Percentiles rank a stretch among this genome's conserved stretches.
phyloP scores from a whole-genome alignment of 2,329 filamentous ascomycete species.

The Colletotrichum zoysiae region DNA sequence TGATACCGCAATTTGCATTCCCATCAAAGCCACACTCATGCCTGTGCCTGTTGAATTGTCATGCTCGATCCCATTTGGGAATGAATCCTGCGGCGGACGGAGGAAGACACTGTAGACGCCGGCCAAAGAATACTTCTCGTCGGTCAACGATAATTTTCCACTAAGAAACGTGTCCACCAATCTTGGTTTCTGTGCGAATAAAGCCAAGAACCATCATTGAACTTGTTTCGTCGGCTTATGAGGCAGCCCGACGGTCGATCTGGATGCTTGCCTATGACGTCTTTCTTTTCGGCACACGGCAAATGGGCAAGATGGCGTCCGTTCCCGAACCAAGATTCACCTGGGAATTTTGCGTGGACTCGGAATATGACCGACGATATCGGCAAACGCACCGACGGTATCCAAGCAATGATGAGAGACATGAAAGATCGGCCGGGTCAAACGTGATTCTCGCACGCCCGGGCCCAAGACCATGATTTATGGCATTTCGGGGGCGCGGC shows the following conservation, averaged over 20 bases:
- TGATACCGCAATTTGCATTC: background rate
- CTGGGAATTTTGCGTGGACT: background rate
- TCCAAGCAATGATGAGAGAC: too few species aligned
- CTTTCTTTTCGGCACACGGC: background rate
- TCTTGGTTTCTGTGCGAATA: fast-evolving
- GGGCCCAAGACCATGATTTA: background rate
- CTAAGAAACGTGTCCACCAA: background rate
- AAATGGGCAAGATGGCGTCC: background rate
- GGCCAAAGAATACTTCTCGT: background rate
- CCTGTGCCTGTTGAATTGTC: too few species aligned
- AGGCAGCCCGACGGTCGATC: background rate
- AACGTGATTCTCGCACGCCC: background rate
- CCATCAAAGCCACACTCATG: background rate
- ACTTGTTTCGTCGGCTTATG: background rate
- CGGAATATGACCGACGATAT: background rate
- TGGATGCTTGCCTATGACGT: background rate
- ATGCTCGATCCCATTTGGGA: background rate
- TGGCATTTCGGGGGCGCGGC: background rate
- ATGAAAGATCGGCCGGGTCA: background rate
- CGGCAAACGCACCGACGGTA: background rate
- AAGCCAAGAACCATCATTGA: fast-evolving
- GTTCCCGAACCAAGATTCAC: background rate
- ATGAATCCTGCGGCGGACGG: background rate
- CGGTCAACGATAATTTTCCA: too few species aligned
- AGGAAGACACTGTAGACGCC: fast-evolving